Base-by-base conservation (phyloP, 164 flowering plant genomes). In the Litsea cubeba region DNA sequence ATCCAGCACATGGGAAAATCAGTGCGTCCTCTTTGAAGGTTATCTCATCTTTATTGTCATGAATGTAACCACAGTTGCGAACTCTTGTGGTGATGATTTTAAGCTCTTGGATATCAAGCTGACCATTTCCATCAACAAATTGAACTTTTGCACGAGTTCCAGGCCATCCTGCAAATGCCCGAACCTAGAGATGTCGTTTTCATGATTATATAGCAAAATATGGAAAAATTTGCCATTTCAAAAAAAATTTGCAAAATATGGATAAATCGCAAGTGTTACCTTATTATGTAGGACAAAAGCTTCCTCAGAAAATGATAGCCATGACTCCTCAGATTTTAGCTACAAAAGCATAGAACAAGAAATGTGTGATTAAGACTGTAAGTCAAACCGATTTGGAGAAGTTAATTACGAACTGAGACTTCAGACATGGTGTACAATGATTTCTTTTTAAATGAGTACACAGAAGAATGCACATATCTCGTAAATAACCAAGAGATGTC, bases 161-260 rank as follows among this genome's bases (percentile, higher is more conserved):
- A 5, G 98, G 99, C 99, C 99, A 95, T 15, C 98, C 97, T 88
- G 98, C 90, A 89, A 95, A 93, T 81, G 99, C 99, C 77, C 99
- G 92, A 75, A 93, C 97, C 99, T 95, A 84, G 70, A 82, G 79
- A 77, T 80, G 77, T 81, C 82, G 82, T 73, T 77, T 78, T 79
- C 25, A 50, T 28, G 26, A 65, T 49, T 73, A 63, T 50, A 70
- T n/a, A 26, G 3, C n/a, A 63, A 70, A 30, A 60, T 14, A 20
- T 11, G 75, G 50, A 76, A 35, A 71, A 73, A 40, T 40, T 40
- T 40, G 46, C 46, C 46, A 7, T 8, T 40, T 7, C 11, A 40
- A 40, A 40, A 40, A 35, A 8, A 40, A 40, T 7, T 40, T 40
- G 2, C 23, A 60, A 70, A 30, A 60, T 18, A 20, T 11, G 75